These are phyloP conservation scores for Aspergillus hancockii DNA, from an alignment of 495 filamentous ascomycete genomes.

Conservation along the genomic window DNA sequence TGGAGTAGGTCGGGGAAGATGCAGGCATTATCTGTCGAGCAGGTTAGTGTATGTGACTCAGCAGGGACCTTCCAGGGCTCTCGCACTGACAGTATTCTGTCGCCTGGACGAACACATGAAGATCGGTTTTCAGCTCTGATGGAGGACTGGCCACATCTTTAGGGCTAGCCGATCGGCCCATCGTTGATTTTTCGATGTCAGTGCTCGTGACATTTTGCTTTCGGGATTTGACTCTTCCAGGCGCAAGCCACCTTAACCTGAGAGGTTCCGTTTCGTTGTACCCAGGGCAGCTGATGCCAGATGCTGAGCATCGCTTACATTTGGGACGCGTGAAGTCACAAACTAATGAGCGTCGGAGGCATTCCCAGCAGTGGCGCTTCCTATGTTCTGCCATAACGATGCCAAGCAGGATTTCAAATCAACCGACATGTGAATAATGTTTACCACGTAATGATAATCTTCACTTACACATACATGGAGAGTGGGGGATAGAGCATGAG, in stretches of 20 bases:
- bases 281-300: slow-evolving; percentile 27
- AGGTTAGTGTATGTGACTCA: background rate
- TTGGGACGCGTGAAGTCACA: slow-evolving; percentile 31
- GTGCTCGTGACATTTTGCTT: background rate
- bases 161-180: background rate
- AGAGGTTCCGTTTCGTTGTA: slow-evolving; percentile 20
- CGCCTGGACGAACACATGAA: slow-evolving; percentile 10
- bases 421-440: too few species aligned
- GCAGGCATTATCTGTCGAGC: slow-evolving; percentile 28
- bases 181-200: background rate
- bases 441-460: too few species aligned
- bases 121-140: slow-evolving; percentile 4
- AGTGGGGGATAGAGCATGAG: too few species aligned
- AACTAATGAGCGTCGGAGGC: slow-evolving; percentile 34
- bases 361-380: slow-evolving; percentile 43
- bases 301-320: slow-evolving; percentile 26
- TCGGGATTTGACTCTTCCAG: slow-evolving; percentile 29
- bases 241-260: slow-evolving; percentile 29
- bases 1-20: slow-evolving; percentile 30
- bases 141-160: too few species aligned
- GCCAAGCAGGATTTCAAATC: too few species aligned
- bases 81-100: slow-evolving; percentile 11
- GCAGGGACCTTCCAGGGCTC: background rate
- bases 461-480: too few species aligned
- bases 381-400: too few species aligned